These are phyloP conservation scores for Sicyos baderoa DNA, from an alignment of 306 rosid species.

Conservation along the genomic window DNA sequence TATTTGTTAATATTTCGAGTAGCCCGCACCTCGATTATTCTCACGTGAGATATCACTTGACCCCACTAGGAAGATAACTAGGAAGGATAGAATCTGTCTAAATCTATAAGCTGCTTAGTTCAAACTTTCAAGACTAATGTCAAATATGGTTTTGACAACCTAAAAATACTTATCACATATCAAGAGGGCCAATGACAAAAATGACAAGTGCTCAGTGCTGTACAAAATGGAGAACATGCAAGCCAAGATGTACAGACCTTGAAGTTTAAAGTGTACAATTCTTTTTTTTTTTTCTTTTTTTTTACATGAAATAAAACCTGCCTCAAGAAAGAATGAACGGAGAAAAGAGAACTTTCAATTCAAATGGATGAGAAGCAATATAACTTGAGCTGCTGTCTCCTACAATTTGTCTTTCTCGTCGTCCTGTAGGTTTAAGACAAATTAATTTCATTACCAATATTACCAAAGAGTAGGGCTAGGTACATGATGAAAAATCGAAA, in stretches of 20 bases:
- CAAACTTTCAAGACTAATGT: background rate
- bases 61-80: no score
- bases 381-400: slow-evolving; percentile 5
- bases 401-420: slow-evolving; percentile 36
- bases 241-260: slow-evolving; percentile 3
- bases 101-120: background rate
- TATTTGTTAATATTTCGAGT: no score
- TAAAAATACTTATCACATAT: background rate
- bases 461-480: background rate
- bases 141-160: background rate
- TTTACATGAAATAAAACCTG: background rate
- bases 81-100: background rate
- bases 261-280: background rate
- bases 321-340: background rate
- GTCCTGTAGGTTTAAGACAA: slow-evolving; percentile 32
- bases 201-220: background rate
- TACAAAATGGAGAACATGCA: background rate
- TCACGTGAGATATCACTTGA: no score
- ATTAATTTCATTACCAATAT: background rate
- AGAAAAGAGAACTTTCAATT: slow-evolving; percentile 4
- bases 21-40: no score
- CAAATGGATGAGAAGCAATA: slow-evolving; percentile 4
- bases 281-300: background rate
- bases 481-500: background rate
- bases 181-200: background rate